Evolutionary conservation across 1,139 yeast species (phyloP).

Genomic region (Taphrina deformans): DNA sequence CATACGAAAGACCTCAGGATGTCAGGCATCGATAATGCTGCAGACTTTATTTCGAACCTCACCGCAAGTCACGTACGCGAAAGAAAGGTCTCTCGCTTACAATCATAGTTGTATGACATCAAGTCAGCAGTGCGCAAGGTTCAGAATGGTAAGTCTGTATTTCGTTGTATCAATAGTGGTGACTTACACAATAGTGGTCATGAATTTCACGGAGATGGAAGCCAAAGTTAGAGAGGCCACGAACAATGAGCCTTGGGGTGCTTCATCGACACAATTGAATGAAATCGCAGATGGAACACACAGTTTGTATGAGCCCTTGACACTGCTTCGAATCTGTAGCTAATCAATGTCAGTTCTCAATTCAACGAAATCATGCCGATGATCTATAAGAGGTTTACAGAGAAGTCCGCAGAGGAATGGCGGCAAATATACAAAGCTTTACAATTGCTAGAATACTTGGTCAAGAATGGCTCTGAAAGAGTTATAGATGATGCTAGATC

Average conservation of each 20-base stretch:
- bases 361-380: slow-evolving; percentile 54
- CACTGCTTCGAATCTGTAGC: too few species aligned
- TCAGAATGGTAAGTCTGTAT: slow-evolving; percentile 67
- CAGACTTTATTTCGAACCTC: slow-evolving; percentile 22
- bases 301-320: slow-evolving; percentile 62
- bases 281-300: slow-evolving; percentile 94
- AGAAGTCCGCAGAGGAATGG: slow-evolving; percentile 96
- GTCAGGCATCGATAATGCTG: slow-evolving; percentile 25
- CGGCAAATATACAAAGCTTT: slow-evolving; percentile 93
- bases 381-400: slow-evolving; percentile 68
- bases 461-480: slow-evolving; percentile 90
- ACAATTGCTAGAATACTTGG: slow-evolving; percentile 83
- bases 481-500: slow-evolving; percentile 93
- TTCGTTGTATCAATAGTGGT: neutral
- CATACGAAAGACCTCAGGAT: neutral
- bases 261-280: slow-evolving; percentile 83
- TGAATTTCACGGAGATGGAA: slow-evolving; percentile 93
- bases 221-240: slow-evolving; percentile 69
- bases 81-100: neutral
- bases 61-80: neutral
- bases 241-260: slow-evolving; percentile 99
- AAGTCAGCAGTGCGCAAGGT: slow-evolving; percentile 97
- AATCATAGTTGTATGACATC: slow-evolving; percentile 67
- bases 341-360: slow-evolving; percentile 43
- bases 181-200: slow-evolving; percentile 56